phyloP scores from a whole-genome alignment of 768 basidiomycete species.

The Fomitopsis serialis region DNA sequence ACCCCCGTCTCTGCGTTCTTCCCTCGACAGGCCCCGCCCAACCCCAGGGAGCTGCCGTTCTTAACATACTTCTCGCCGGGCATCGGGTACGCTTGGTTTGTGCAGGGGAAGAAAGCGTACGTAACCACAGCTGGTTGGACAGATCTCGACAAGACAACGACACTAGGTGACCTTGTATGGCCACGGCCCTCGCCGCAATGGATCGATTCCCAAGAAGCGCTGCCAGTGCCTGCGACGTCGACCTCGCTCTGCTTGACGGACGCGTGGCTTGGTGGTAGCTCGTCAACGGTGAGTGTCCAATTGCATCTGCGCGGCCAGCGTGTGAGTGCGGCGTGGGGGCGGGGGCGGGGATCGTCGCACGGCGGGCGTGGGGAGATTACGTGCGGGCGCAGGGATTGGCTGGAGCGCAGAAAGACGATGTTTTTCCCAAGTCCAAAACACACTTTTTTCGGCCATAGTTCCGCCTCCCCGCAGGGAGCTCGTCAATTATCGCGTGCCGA shows the following conservation, averaged over 20 bases:
- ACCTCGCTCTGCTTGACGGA: conserved; percentile 51
- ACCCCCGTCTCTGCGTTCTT: conserved; percentile 54
- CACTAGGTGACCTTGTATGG: conserved; percentile 69
- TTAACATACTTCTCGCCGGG: conserved; percentile 70
- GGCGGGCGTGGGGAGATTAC: no score
- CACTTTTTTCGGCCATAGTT: no score
- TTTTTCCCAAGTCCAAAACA: no score
- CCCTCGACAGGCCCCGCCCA: conserved; percentile 40
- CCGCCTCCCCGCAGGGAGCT: no score
- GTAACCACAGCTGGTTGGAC: conserved; percentile 54
- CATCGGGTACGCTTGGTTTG: conserved; percentile 64
- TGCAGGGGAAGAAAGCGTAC: conserved; percentile 52
- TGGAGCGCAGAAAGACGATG: no score
- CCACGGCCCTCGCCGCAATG: conserved; percentile 50
- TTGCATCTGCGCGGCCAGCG: no score
- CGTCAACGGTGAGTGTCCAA: no score
- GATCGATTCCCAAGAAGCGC: conserved; percentile 37
- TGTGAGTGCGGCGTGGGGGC: no score
- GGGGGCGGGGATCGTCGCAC: no score
- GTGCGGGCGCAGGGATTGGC: no score
- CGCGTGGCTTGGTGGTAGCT: conserved; percentile 70
- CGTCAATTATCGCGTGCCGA: no score
- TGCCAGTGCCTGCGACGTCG: conserved; percentile 35
- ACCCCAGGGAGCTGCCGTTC: conserved; percentile 48
- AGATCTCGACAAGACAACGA: conserved; percentile 69